Base-by-base conservation (phyloP, 2,329 filamentous ascomycete genomes). In the Penicillium expansum region DNA sequence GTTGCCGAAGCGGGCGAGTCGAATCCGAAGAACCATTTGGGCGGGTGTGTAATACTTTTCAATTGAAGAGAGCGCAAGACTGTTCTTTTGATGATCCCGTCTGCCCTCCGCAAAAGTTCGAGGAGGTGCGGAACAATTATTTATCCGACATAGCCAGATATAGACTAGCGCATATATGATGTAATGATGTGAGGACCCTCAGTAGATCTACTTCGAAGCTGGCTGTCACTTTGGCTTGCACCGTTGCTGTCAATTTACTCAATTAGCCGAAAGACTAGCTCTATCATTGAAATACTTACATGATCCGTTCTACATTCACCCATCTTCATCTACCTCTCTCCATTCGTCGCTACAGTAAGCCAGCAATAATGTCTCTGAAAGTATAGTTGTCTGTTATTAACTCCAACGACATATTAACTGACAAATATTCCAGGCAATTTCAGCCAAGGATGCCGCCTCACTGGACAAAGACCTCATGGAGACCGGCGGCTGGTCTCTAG, bases 381-480 rank as follows among this genome's bases (percentile, higher is more conserved):
- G 75, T 77, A 61, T 53, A 60, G 39, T 32, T n/a, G 22, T 42
- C 10, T 20, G 24, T 38, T 35, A 32, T 38, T 5, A 18, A 38
- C 9, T 18, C 0, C n/a, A 30, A 37, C 4, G 14, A 33, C 14
- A 33, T 42, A 14, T 16, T 9, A n/a, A 11, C 32, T 48, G n/a
- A 60, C 24, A n/a, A 41, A 1, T 3, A 8, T 18, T 14, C 7
- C 53, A 95, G 91, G 96, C 92, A 27, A 83, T 99, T 27, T 88
- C 88, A 10, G 88, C 93, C 41, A 92, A 94, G 76, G 90, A 91
- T 62, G 94, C 94, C 0, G 88, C 90, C 0, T 89, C 91, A 47
- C 83, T 99, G 18, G 94, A 99, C 72, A 87, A 90, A 74, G 93
- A 99, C 72, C 86, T 99, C 60, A 97, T 99, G 92, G 84, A 85